These are phyloP conservation scores for Fraxinus dipetala DNA, from an alignment of 305 asterid genomes.

Conservation along the genomic window DNA sequence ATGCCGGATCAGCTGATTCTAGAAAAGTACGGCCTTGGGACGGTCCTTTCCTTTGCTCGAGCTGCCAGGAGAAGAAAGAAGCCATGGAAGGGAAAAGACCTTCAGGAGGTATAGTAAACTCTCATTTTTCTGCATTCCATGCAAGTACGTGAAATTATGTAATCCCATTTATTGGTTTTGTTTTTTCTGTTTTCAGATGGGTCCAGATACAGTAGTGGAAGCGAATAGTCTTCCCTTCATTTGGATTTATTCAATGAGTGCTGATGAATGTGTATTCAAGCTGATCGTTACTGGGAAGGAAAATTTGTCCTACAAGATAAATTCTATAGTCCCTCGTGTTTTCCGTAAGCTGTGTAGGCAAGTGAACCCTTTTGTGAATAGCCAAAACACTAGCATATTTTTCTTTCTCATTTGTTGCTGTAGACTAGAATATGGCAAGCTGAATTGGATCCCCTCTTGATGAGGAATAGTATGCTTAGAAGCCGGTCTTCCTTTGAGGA, in stretches of 20 bases:
- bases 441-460: slow-evolving; percentile 32
- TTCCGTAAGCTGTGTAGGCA: slow-evolving; percentile 28
- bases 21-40: slow-evolving; percentile 91
- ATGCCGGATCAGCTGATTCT: slow-evolving; percentile 48
- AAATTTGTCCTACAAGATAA: slow-evolving; percentile 24
- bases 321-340: slow-evolving; percentile 18
- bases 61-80: slow-evolving; percentile 93
- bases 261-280: slow-evolving; percentile 26
- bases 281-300: slow-evolving; percentile 35
- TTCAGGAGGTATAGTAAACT: slow-evolving; percentile 55
- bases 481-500: slow-evolving; percentile 28
- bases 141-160: slow-evolving; percentile 5
- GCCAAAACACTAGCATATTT: slow-evolving; percentile 31
- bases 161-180: slow-evolving; percentile 17
- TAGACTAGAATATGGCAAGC: slow-evolving; percentile 37
- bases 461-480: slow-evolving; percentile 24
- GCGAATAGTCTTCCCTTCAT: slow-evolving; percentile 46
- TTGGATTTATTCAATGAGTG: slow-evolving; percentile 6
- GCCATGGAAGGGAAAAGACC: slow-evolving; percentile 97
- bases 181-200: slow-evolving; percentile 46
- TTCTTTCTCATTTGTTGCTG: slow-evolving; percentile 21
- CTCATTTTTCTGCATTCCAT: slow-evolving; percentile 13
- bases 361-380: slow-evolving; percentile 51
- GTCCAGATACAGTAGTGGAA: slow-evolving; percentile 69
- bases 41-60: slow-evolving; percentile 90